phyloP scores from a whole-genome alignment of 176 grass and related monocot genomes.

The Eragrostis nindensis region DNA sequence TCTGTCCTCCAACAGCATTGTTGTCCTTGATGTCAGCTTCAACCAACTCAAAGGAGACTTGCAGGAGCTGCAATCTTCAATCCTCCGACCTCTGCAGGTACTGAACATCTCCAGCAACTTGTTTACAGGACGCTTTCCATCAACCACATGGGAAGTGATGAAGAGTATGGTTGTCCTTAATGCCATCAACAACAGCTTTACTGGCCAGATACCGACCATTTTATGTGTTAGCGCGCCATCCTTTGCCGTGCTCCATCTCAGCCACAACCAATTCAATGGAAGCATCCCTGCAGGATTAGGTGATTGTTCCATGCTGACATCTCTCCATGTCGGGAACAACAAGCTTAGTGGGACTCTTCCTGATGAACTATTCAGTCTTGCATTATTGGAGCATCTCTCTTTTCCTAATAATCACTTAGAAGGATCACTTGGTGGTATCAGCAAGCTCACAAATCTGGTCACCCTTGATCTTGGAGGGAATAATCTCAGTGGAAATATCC shows the following conservation, averaged over 20 bases:
- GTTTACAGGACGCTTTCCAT: slow-evolving; percentile 42
- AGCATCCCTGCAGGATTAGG: slow-evolving; percentile 17
- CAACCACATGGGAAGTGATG: neutral
- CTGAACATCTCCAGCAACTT: slow-evolving; percentile 58
- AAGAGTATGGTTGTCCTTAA: slow-evolving; percentile 30
- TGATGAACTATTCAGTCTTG: slow-evolving; percentile 31
- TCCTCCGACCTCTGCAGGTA: slow-evolving; percentile 21
- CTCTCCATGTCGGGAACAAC: slow-evolving; percentile 30
- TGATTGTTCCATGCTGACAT: slow-evolving; percentile 32
- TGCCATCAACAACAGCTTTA: slow-evolving; percentile 56
- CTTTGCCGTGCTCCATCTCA: slow-evolving; percentile 34
- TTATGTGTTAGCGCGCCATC: neutral
- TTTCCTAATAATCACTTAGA: slow-evolving; percentile 35
- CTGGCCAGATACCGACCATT: neutral
- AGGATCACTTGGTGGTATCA: neutral
- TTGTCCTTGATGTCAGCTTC: slow-evolving; percentile 50
- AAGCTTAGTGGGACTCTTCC: slow-evolving; percentile 30
- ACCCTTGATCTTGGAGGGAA: slow-evolving; percentile 43
- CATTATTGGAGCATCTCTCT: slow-evolving; percentile 28
- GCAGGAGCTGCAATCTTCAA: neutral
- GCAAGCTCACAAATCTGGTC: slow-evolving; percentile 30
- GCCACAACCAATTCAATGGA: slow-evolving; percentile 35
- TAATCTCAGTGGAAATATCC: slow-evolving; percentile 16
- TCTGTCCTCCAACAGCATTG: slow-evolving; percentile 28
- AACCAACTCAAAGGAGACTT: slow-evolving; percentile 29